Evolutionary conservation across 768 basidiomycete genomes (phyloP).

Genomic region (Mycena galopus): DNA sequence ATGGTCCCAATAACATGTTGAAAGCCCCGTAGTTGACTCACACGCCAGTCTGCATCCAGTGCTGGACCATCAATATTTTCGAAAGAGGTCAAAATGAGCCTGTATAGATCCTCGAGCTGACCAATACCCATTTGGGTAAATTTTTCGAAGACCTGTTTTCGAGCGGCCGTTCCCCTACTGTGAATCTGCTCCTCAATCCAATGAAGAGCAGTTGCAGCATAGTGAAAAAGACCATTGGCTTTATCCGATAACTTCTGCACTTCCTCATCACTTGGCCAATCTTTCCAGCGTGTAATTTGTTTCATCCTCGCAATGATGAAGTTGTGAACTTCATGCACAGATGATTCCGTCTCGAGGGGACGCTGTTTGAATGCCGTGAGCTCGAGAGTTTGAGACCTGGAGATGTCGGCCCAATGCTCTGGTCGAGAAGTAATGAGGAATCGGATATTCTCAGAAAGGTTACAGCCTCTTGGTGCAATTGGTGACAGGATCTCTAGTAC

Average conservation of each 20-base stretch:
- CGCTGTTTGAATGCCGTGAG: background rate
- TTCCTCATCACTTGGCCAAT: background rate
- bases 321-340: too few relatives aligned
- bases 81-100: background rate
- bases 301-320: too few relatives aligned
- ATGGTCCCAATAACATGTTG: slow-evolving; percentile 8
- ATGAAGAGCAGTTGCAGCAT: background rate
- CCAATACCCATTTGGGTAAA: background rate
- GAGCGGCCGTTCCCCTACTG: background rate
- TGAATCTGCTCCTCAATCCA: background rate
- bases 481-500: background rate
- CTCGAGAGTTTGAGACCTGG: background rate
- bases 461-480: background rate
- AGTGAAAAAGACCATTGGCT: background rate
- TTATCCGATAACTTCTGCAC: background rate
- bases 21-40: background rate
- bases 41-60: background rate
- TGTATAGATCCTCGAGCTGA: slow-evolving; percentile 4
- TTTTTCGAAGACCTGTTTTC: background rate
- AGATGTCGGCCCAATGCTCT: background rate
- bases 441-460: too few relatives aligned
- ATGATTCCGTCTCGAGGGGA: background rate
- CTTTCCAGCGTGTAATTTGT: too few relatives aligned
- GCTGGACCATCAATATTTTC: background rate
- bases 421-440: slow-evolving; percentile 1